These are phyloP conservation scores for Penicillium paxilli DNA, from an alignment of 495 filamentous ascomycete species.

Conservation along the genomic window DNA sequence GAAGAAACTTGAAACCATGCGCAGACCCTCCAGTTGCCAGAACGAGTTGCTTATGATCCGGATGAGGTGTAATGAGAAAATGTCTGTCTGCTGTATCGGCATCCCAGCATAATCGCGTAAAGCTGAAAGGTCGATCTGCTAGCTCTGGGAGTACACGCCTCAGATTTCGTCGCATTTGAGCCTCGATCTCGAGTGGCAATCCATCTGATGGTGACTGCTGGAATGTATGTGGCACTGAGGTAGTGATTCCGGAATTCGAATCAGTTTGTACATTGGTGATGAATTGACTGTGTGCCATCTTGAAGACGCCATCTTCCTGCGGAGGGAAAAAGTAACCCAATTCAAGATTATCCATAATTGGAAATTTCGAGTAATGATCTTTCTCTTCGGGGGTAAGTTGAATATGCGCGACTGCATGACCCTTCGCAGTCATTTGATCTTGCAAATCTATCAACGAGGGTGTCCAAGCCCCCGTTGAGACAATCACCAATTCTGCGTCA, in stretches of 20 bases:
- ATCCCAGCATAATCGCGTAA: constrained; percentile 41
- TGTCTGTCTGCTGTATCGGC: constrained; percentile 38
- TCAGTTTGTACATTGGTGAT: constrained; percentile 12
- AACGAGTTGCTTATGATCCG: constrained; percentile 39
- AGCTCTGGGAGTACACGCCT: constrained; percentile 4
- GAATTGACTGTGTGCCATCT: constrained; percentile 35
- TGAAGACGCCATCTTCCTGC: constrained; percentile 27
- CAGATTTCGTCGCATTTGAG: not conserved
- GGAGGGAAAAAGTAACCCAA: constrained; percentile 36
- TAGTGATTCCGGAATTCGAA: not conserved
- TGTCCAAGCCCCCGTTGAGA: constrained; percentile 61
- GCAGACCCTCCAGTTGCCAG: constrained; percentile 43
- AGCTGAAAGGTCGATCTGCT: constrained; percentile 2
- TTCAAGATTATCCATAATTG: constrained; percentile 26
- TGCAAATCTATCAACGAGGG: constrained; percentile 37
- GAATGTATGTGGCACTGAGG: too few species aligned
- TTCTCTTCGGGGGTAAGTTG: constrained; percentile 30
- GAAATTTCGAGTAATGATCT: constrained; percentile 27
- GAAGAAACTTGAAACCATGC: constrained; percentile 55
- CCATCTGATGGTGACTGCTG: not conserved
- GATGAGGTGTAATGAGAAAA: constrained; percentile 48
- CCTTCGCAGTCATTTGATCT: constrained; percentile 37
- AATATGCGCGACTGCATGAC: constrained; percentile 39
- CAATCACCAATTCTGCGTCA: constrained; percentile 44
- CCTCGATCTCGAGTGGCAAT: not conserved